Evolutionary conservation across 768 basidiomycete genomes (phyloP).

Genomic region (Heimioporus sp.): DNA sequence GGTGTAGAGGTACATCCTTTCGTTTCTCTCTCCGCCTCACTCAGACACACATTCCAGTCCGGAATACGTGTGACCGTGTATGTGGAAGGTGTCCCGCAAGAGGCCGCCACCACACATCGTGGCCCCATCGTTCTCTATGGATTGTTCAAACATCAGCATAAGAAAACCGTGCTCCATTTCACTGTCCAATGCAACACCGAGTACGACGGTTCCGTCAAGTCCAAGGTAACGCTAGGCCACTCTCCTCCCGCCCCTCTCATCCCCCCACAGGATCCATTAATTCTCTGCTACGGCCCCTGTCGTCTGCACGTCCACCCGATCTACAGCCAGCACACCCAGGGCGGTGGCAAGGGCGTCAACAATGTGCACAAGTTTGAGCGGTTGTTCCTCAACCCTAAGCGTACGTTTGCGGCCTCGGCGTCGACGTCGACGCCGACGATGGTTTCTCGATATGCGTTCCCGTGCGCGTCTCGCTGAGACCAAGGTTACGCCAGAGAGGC

Average conservation of each 20-base stretch:
- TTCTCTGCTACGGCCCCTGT: constrained; percentile 87
- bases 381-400: too few species aligned
- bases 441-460: too few species aligned
- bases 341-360: constrained; percentile 89
- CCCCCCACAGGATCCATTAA: constrained; percentile 67
- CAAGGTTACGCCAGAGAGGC: too few species aligned
- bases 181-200: constrained; percentile 94
- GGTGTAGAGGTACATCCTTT: constrained; percentile 59
- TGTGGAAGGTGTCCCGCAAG: constrained; percentile 71
- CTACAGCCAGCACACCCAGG: constrained; percentile 89
- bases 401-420: too few species aligned
- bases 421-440: too few species aligned
- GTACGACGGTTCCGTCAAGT: constrained; percentile 81
- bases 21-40: not conserved
- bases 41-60: constrained; percentile 43
- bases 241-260: too few species aligned
- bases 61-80: constrained; percentile 79
- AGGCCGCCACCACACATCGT: constrained; percentile 37
- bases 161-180: constrained; percentile 89
- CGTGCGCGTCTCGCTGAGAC: too few species aligned
- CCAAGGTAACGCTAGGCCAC: constrained; percentile 59
- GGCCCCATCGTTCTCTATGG: constrained; percentile 71
- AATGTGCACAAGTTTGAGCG: constrained; percentile 97
- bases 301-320: constrained; percentile 82
- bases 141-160: constrained; percentile 93